Conservation (phyloP, 306 rosid genomes). For the Acacia confusa region DNA sequence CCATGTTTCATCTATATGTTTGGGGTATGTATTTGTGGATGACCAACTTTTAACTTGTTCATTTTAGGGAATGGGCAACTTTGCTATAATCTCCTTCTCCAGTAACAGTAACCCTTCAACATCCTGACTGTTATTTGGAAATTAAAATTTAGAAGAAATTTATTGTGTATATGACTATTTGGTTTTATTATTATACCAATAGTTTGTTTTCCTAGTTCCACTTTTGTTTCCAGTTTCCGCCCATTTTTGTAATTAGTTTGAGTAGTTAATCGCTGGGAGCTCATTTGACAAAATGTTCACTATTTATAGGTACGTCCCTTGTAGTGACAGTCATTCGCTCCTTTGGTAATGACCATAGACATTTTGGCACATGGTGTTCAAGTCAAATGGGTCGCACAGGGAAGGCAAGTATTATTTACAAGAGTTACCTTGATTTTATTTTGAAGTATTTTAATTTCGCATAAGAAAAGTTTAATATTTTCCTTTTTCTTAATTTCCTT, state of each 20-base stretch:
- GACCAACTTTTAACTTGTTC: constrained; percentile 17
- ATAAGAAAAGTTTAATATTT: neutral
- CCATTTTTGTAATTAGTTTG: constrained; percentile 5
- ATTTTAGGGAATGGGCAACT: constrained; percentile 18
- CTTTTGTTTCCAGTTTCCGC: constrained; percentile 12
- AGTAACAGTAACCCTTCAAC: constrained; percentile 1
- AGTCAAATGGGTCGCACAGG: constrained; percentile 81
- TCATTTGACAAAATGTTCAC: constrained; percentile 26
- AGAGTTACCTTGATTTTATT: neutral
- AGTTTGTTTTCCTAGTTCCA: constrained; percentile 13
- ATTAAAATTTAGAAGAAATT: constrained; percentile 23
- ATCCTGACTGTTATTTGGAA: constrained; percentile 15
- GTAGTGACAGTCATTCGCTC: constrained; percentile 89
- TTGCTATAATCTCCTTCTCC: constrained; percentile 24
- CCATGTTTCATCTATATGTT: constrained; percentile 92
- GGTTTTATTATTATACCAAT: constrained; percentile 2
- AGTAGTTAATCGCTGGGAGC: constrained; percentile 16
- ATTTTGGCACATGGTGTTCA: constrained; percentile 79
- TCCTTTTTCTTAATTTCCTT: neutral
- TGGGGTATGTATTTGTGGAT: constrained; percentile 74
- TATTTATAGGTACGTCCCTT: constrained; percentile 71
- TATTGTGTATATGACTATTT: constrained; percentile 16
- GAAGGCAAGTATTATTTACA: constrained; percentile 61
- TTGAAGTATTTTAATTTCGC: constrained; percentile 18
- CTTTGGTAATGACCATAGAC: constrained; percentile 85